Evolutionary conservation across 2,329 filamentous ascomycete genomes (phyloP).

Genomic region (Diaporthe capsici): DNA sequence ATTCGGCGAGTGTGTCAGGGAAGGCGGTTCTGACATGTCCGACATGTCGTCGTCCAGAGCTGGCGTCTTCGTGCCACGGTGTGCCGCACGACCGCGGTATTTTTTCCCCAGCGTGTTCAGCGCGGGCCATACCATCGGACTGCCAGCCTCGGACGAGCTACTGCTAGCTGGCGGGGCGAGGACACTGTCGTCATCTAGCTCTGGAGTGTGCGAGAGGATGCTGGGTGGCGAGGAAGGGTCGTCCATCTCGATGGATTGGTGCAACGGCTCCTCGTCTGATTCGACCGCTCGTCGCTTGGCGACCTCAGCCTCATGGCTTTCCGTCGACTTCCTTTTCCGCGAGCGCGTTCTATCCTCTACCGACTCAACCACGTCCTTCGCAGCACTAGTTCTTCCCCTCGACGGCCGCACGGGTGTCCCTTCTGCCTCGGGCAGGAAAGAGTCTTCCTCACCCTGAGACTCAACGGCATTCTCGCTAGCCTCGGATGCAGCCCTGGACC

Average conservation of each 20-base stretch:
- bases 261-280: slow-evolving; percentile 38
- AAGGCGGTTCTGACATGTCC: slow-evolving; percentile 74
- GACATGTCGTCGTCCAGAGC: slow-evolving; percentile 60
- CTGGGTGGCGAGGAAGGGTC: slow-evolving; percentile 50
- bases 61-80: slow-evolving; percentile 53
- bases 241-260: slow-evolving; percentile 47
- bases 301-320: slow-evolving; percentile 54
- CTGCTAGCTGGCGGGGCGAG: slow-evolving; percentile 71
- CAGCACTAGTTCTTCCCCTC: slow-evolving; percentile 26
- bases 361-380: slow-evolving; percentile 23
- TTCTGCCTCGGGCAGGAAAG: slow-evolving; percentile 48
- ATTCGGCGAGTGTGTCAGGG: slow-evolving; percentile 77
- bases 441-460: slow-evolving; percentile 48
- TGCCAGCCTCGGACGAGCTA: slow-evolving; percentile 58
- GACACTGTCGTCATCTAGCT: slow-evolving; percentile 61
- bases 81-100: slow-evolving; percentile 49
- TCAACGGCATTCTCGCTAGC: slow-evolving; percentile 35
- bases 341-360: slow-evolving; percentile 49
- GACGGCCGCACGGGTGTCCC: slow-evolving; percentile 46
- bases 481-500: slow-evolving; percentile 45
- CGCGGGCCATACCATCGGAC: slow-evolving; percentile 64
- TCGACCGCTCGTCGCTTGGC: slow-evolving; percentile 50
- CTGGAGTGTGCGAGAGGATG: slow-evolving; percentile 45
- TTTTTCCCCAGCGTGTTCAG: slow-evolving; percentile 65
- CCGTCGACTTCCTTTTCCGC: slow-evolving; percentile 71